These are phyloP conservation scores for Zymoseptoria crescenta DNA, from an alignment of 2,329 filamentous ascomycete species.

Conservation along the genomic window DNA sequence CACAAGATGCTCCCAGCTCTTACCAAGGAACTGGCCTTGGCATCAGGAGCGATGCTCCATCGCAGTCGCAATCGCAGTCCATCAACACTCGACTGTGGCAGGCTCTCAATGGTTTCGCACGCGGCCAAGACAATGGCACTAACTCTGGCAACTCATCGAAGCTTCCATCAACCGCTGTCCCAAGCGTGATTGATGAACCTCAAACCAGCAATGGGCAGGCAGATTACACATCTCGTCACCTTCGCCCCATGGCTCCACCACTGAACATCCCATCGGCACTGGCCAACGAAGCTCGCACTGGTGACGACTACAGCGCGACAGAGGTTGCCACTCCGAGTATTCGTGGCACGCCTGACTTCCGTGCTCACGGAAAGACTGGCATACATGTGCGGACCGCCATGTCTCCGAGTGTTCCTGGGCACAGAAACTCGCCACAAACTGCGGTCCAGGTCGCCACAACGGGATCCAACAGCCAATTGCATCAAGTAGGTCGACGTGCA, in stretches of 20 bases:
- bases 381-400: background rate
- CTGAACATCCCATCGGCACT: conserved; percentile 19
- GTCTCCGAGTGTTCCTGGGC: background rate
- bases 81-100: conserved; percentile 29
- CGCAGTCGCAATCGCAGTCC: conserved; percentile 17
- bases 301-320: conserved; percentile 40
- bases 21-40: conserved; percentile 18
- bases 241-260: conserved; percentile 23
- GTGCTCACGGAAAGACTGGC: conserved; percentile 1
- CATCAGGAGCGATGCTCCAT: conserved; percentile 15
- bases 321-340: conserved; percentile 42
- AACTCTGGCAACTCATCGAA: conserved; percentile 19
- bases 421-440: background rate
- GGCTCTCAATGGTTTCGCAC: conserved; percentile 30
- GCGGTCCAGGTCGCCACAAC: background rate
- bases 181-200: conserved; percentile 24
- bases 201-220: background rate
- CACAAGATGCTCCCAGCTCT: background rate
- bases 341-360: conserved; percentile 34
- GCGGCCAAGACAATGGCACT: conserved; percentile 24
- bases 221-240: conserved; percentile 3
- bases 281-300: conserved; percentile 7
- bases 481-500: conserved; percentile 3
- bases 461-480: background rate
- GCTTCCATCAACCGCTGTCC: conserved; percentile 26